phyloP scores from a whole-genome alignment of 176 grass and related monocot genomes.

The Avena eriantha region DNA sequence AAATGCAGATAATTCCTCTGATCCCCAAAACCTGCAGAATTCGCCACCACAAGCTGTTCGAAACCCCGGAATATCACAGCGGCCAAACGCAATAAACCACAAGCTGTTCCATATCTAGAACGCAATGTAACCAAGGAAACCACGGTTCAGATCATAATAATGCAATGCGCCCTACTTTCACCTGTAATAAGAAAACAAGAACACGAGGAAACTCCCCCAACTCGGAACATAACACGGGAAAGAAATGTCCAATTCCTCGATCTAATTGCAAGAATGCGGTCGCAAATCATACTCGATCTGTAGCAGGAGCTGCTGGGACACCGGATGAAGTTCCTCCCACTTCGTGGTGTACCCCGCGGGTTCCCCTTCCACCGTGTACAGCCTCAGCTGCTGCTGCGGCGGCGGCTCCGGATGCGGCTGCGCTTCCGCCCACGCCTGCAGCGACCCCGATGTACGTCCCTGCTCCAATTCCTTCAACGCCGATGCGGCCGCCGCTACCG shows the following conservation, averaged over 20 bases:
- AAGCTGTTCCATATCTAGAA: background rate
- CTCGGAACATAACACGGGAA: constrained; percentile 35
- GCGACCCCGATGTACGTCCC: background rate
- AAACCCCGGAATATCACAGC: background rate
- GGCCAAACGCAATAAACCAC: background rate
- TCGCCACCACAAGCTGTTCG: background rate
- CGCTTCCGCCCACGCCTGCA: background rate
- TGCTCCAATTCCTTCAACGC: constrained; percentile 18
- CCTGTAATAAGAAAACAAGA: background rate
- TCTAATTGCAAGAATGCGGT: constrained; percentile 21
- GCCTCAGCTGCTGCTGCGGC: constrained; percentile 35
- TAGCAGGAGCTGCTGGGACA: constrained; percentile 66
- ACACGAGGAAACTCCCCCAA: background rate
- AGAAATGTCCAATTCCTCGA: constrained; percentile 21
- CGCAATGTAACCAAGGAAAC: background rate
- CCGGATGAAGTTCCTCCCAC: constrained; percentile 66
- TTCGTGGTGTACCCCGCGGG: constrained; percentile 60
- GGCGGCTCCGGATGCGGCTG: background rate
- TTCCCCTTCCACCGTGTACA: constrained; percentile 53
- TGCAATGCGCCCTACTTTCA: background rate
- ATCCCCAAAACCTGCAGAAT: background rate
- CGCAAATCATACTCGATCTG: constrained; percentile 65
- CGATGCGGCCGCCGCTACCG: background rate
- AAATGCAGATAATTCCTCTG: background rate
- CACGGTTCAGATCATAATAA: constrained; percentile 27